phyloP scores from a whole-genome alignment of 345 rosid species.

The Citropsis articulata region DNA sequence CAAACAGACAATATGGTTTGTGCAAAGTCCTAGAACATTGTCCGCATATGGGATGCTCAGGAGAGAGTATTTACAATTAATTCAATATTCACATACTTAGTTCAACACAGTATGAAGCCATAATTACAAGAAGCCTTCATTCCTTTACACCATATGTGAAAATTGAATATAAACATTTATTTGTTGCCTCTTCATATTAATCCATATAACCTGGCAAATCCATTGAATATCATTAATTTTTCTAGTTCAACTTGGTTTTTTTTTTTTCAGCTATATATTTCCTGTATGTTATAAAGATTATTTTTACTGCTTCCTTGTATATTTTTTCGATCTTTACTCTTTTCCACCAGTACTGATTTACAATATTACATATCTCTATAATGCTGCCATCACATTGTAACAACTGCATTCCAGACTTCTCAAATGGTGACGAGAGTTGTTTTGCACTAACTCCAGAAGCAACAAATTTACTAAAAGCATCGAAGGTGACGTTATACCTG shows the following conservation, averaged over 20 bases:
- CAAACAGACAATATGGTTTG: neutral
- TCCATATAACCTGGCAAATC: neutral
- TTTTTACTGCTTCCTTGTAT: neutral
- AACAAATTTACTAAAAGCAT: conserved; percentile 4
- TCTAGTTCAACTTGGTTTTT: neutral
- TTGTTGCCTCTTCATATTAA: neutral
- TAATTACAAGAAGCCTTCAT: neutral
- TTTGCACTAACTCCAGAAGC: conserved; percentile 6
- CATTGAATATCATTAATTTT: neutral
- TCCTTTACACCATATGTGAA: neutral
- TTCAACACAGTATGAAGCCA: neutral
- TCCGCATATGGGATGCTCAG: neutral
- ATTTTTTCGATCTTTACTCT: neutral
- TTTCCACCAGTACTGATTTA: neutral
- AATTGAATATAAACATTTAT: neutral
- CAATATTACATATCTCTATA: neutral
- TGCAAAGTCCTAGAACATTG: neutral
- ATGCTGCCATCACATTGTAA: neutral
- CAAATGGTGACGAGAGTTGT: neutral
- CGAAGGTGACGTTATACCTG: conserved; percentile 54
- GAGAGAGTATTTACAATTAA: neutral
- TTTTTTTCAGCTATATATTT: neutral
- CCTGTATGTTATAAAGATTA: neutral
- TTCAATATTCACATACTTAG: neutral
- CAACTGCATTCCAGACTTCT: neutral